Base-by-base conservation (phyloP, 1,284 basidiomycete genomes). In the Pholiota adiposa region DNA sequence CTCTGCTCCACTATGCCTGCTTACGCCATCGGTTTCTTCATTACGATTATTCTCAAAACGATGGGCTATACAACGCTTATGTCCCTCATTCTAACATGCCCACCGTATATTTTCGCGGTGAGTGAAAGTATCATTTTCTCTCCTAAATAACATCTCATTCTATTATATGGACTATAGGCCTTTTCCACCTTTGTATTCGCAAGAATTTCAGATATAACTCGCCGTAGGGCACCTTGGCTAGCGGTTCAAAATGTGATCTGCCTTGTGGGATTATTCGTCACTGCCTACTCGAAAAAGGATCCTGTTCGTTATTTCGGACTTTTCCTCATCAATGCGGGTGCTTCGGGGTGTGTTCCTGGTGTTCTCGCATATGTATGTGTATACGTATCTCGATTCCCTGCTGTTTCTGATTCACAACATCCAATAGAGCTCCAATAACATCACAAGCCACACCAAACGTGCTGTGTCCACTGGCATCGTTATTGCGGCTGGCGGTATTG, bases 401-500 rank as follows among this genome's bases (percentile, higher is more conserved):
- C 6, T 38, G 6, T 16, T 44, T 51, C 52, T 60, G 25, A 48
- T 50, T 16, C 31, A 40, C n/a, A 43, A 11, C n/a, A 21, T 36
- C 23, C 38, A 16, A 4, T 56, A 60, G 61, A 64, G 60, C 56
- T 65, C 65, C 9, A 70, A 70, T 50, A 68, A 69, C 56, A 63
- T 70, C 31, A 62, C 64, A 1, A 60, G 64, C 18, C 64, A 70
- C 43, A 64, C 68, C 8, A 70, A 72, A 60, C 66, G 71, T 3
- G 63, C 71, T n/a, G 69, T 72, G 0, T 65, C 67, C 16, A 72
- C 70, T 8, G 71, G 68, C 11, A 60, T 63, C 12, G 65, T 71
- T 51, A 64, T 70, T 27, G 60, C 65, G 14, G 60, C 65, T 51
- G 71, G 68, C n/a, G 71, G 71, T 12, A 56, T 71, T n/a, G 71